Evolutionary conservation across 495 filamentous ascomycete species (phyloP).

Genomic region (Penicillium paxilli): DNA sequence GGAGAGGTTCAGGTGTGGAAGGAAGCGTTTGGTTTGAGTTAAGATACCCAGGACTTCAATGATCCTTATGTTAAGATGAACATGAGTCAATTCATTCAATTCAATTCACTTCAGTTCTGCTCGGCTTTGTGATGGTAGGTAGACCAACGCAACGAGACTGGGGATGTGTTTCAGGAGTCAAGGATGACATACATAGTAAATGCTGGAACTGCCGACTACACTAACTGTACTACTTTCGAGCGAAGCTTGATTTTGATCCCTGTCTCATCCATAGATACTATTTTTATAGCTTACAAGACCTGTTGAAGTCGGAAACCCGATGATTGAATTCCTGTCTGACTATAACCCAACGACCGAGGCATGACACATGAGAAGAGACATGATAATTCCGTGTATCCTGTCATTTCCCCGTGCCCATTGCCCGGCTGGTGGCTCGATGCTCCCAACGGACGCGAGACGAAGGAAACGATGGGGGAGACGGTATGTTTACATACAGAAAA

Average conservation of each 20-base stretch:
- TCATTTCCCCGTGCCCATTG: slow-evolving; percentile 31
- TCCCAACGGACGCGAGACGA: slow-evolving; percentile 31
- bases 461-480: slow-evolving; percentile 33
- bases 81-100: too few species aligned
- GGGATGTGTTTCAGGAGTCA: too few species aligned
- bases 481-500: slow-evolving; percentile 45
- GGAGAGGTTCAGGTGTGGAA: too few species aligned
- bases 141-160: too few species aligned
- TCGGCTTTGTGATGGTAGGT: too few species aligned
- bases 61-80: not conserved
- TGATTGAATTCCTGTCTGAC: slow-evolving; percentile 37
- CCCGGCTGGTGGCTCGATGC: slow-evolving; percentile 27
- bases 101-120: too few species aligned
- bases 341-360: slow-evolving; percentile 41
- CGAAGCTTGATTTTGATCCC: not conserved
- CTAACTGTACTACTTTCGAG: too few species aligned
- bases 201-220: too few species aligned
- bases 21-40: not conserved
- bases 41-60: slow-evolving; percentile 6
- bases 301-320: slow-evolving; percentile 19
- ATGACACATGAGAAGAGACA: slow-evolving; percentile 48
- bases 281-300: not conserved
- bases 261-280: not conserved
- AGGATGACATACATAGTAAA: too few species aligned
- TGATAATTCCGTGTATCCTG: slow-evolving; percentile 39